Evolutionary conservation across 129 eudicot genomes (phyloP), one percentile per base, ranked within the genome.

Genomic region (Saussurea involucrata): DNA sequence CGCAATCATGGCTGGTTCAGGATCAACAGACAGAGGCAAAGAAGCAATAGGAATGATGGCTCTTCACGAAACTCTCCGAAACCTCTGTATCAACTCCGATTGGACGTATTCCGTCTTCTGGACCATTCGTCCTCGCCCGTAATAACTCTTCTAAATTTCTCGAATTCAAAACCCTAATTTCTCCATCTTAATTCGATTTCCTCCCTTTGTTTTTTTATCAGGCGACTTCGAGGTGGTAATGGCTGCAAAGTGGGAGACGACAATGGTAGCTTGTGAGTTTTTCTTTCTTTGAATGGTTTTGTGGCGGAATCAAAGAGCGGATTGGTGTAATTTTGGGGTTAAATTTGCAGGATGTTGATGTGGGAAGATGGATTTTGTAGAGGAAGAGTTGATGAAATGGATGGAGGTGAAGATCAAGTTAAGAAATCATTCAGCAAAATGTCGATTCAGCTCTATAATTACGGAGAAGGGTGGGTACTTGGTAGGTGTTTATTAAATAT

Each of bases 381-480:
- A 88, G 91, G 95, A 72, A 85, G 98, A 87, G 90, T 86, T 70
- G 97, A 91, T 12, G 97, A 91, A 64, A 88, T 91, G 68, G 97
- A 93, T 72, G 71, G 76, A 29, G 82, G 90, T 33, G 98, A 93
- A 66, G 98, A 93, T 87, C 90, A 87, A 69, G 97, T 93, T 69
- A 88, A 92, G 71, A 93, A 93, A 76, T 80, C 98, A 76, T 93
- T 93, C 96, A 90, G 98, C 90, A 93, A 93, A 73, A 93, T 93
- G 98, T 93, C 98, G 13, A 90, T 93, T 83, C 95, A 93, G 85
- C 85, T 93, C 33, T 93, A 93, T 84, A 90, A 93, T 77, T 90
- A 93, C 77, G 98, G 98, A 90, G 98, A 93, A 93, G 98, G 98
- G 97, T 93, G 95, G 97, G 98, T 92, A 90, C 85, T 92, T 68